Evolutionary conservation across 2,329 filamentous ascomycete genomes (phyloP).

Genomic region (Sordariomycetes sp.): DNA sequence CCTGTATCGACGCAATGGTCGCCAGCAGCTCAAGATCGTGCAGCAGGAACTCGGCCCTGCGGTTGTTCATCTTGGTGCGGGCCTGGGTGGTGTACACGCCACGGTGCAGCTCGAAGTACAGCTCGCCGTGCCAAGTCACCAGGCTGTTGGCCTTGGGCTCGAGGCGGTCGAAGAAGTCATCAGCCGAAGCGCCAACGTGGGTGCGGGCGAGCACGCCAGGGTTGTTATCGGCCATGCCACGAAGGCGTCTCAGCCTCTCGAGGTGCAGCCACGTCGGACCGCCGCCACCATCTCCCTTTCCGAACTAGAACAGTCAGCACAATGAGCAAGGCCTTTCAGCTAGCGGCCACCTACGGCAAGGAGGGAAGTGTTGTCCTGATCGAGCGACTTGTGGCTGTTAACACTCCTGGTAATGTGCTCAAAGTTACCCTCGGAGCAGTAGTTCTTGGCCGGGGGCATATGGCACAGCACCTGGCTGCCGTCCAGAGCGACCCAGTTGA

Average conservation of each 20-base stretch:
- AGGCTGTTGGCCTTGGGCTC: slow-evolving; percentile 72
- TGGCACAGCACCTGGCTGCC: slow-evolving; percentile 96
- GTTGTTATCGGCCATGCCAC: slow-evolving; percentile 80
- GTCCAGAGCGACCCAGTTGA: slow-evolving; percentile 95
- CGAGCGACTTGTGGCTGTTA: slow-evolving; percentile 88
- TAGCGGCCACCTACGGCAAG: slow-evolving; percentile 28
- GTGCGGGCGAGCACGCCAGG: slow-evolving; percentile 74
- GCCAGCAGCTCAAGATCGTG: slow-evolving; percentile 83
- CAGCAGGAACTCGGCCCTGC: slow-evolving; percentile 74
- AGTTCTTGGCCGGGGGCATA: slow-evolving; percentile 93
- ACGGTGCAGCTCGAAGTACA: slow-evolving; percentile 95
- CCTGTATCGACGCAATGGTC: slow-evolving; percentile 70
- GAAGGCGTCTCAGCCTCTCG: slow-evolving; percentile 87
- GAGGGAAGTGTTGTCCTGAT: slow-evolving; percentile 82
- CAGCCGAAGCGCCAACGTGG: slow-evolving; percentile 80
- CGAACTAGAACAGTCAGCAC: slow-evolving; percentile 55
- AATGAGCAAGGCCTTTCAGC: neutral
- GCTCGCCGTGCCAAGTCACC: slow-evolving; percentile 94
- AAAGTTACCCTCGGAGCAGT: slow-evolving; percentile 90
- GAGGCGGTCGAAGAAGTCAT: slow-evolving; percentile 85
- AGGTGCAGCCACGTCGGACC: slow-evolving; percentile 90
- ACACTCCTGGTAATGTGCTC: slow-evolving; percentile 87
- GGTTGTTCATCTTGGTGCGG: slow-evolving; percentile 94
- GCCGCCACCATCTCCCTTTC: slow-evolving; percentile 92
- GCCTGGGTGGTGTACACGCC: slow-evolving; percentile 96